These are phyloP conservation scores for Solanum hybrid DNA, from an alignment of 305 asterid species.

Conservation along the genomic window DNA sequence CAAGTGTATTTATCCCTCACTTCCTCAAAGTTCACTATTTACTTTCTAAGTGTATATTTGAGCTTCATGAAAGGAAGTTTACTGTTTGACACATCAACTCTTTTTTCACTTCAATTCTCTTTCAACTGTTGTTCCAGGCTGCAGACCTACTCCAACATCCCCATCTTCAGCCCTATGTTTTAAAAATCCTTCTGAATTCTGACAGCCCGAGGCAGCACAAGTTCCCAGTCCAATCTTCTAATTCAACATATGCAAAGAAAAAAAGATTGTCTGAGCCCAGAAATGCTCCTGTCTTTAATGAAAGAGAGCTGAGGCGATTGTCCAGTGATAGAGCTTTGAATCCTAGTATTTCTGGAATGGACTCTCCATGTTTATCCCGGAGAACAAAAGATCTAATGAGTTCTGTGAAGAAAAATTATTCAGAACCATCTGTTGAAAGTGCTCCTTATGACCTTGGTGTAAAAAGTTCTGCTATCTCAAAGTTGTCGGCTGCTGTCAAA, in stretches of 20 bases:
- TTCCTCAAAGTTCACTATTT: neutral
- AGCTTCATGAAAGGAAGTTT: neutral
- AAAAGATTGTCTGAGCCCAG: conserved; percentile 41
- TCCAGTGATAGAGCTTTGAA: conserved; percentile 87
- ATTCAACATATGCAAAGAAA: conserved; percentile 35
- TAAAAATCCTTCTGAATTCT: conserved; percentile 48
- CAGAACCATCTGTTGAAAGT: conserved; percentile 39
- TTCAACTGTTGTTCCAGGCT: conserved; percentile 44
- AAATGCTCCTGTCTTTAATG: conserved; percentile 18
- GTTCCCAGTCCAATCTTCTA: conserved; percentile 29
- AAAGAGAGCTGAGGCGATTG: conserved; percentile 54
- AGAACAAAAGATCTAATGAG: conserved; percentile 35
- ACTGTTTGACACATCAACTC: neutral
- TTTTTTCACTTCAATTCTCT: neutral
- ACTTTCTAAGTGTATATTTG: neutral
- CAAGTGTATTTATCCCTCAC: conserved; percentile 56
- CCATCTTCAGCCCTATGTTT: conserved; percentile 67
- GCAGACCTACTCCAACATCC: conserved; percentile 80
- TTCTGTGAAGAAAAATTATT: conserved; percentile 30
- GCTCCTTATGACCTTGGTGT: conserved; percentile 31
- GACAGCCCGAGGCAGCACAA: conserved; percentile 57
- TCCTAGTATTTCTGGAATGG: conserved; percentile 85
- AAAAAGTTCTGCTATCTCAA: conserved; percentile 27
- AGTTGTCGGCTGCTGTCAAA: conserved; percentile 28
- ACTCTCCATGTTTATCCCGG: conserved; percentile 41